phyloP scores from a whole-genome alignment of 768 basidiomycete species.

The Rhizopogon roseolus region DNA sequence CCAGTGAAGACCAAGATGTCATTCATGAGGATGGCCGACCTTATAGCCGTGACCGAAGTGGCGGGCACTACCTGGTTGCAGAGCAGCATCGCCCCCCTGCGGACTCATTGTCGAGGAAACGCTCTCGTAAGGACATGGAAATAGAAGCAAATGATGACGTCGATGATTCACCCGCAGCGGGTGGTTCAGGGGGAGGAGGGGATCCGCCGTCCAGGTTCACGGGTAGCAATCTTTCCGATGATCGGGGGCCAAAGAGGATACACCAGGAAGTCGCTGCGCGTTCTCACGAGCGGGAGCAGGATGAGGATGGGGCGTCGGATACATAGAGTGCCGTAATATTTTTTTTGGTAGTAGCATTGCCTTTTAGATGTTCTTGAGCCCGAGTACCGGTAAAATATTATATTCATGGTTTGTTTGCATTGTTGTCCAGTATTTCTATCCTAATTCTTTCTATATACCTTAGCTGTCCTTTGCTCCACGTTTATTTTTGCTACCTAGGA shows the following conservation, averaged over 20 bases:
- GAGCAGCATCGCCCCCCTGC: slow-evolving; percentile 35
- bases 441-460: neutral
- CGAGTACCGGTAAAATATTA: slow-evolving; percentile 11
- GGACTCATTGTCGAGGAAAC: slow-evolving; percentile 46
- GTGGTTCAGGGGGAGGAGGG: slow-evolving; percentile 22
- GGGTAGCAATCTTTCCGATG: slow-evolving; percentile 36
- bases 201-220: slow-evolving; percentile 29
- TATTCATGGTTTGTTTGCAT: slow-evolving; percentile 8
- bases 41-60: slow-evolving; percentile 31
- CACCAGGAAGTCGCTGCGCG: slow-evolving; percentile 39
- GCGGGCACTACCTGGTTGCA: slow-evolving; percentile 25
- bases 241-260: slow-evolving; percentile 57
- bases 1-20: slow-evolving; percentile 46
- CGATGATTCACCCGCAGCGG: slow-evolving; percentile 23
- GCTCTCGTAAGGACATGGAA: slow-evolving; percentile 61
- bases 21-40: slow-evolving; percentile 51
- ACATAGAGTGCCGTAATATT: slow-evolving; percentile 11
- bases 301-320: slow-evolving; percentile 25
- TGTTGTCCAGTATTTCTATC: slow-evolving; percentile 10
- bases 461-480: neutral
- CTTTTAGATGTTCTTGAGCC: slow-evolving; percentile 31
- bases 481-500: neutral
- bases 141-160: slow-evolving; percentile 51
- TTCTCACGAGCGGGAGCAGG: slow-evolving; percentile 22
- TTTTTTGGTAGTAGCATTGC: slow-evolving; percentile 8